Conservation (phyloP, 352 stramenopile species). For the Phytophthora pseudosyringae region DNA sequence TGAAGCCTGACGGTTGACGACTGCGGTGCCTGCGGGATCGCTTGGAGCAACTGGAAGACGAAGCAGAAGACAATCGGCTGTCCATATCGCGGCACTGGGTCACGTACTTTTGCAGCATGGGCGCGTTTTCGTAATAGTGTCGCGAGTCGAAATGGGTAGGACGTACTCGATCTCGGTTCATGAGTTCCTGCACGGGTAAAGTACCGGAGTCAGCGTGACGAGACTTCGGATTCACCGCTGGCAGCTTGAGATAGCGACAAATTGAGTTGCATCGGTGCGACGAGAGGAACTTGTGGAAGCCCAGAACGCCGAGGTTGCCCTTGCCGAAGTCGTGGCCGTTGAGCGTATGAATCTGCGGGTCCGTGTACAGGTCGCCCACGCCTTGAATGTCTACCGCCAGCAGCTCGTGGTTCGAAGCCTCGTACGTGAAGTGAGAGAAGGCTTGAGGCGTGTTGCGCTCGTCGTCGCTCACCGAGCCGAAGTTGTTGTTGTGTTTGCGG, state of each 20-base stretch:
- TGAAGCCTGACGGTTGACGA: slow-evolving; percentile 16
- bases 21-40: slow-evolving; percentile 22
- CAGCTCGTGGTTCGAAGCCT: slow-evolving; percentile 91
- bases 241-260: slow-evolving; percentile 86
- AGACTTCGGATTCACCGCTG: slow-evolving; percentile 81
- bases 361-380: slow-evolving; percentile 96
- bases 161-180: slow-evolving; percentile 77
- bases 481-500: slow-evolving; percentile 92
- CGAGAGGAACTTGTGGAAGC: slow-evolving; percentile 89
- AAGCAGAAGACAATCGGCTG: slow-evolving; percentile 32
- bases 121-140: slow-evolving; percentile 88
- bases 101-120: slow-evolving; percentile 89
- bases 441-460: slow-evolving; percentile 88
- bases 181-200: slow-evolving; percentile 79
- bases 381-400: slow-evolving; percentile 96
- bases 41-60: slow-evolving; percentile 37
- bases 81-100: slow-evolving; percentile 64
- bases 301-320: slow-evolving; percentile 82
- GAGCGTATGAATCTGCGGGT: slow-evolving; percentile 92
- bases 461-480: slow-evolving; percentile 84
- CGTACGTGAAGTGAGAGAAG: slow-evolving; percentile 96
- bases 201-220: slow-evolving; percentile 78
- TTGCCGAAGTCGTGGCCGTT: slow-evolving; percentile 90
- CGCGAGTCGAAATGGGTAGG: slow-evolving; percentile 82
- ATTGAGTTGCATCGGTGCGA: slow-evolving; percentile 91